phyloP scores from a whole-genome alignment of 2,329 filamentous ascomycete genomes.

The Rachicladosporium sp. region DNA sequence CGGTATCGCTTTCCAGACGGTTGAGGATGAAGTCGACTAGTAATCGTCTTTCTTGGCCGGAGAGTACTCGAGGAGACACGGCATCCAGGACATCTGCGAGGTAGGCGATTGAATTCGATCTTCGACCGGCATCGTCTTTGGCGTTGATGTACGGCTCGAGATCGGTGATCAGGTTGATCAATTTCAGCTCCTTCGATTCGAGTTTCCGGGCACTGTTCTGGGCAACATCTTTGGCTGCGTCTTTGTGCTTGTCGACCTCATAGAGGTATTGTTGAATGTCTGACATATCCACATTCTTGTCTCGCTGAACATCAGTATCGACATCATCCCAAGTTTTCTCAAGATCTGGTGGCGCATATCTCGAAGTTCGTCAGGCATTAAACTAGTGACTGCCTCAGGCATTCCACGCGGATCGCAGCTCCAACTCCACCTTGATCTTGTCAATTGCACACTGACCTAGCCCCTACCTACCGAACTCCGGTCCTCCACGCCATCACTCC shows the following conservation, averaged over 20 bases:
- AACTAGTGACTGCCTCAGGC: not conserved
- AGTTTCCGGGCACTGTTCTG: constrained; percentile 36
- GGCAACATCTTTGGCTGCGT: constrained; percentile 33
- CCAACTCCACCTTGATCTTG: not conserved
- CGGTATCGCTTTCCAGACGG: constrained; percentile 45
- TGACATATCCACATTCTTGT: constrained; percentile 30
- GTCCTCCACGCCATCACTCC: not conserved
- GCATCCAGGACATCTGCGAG: constrained; percentile 39
- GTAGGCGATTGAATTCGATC: constrained; percentile 45
- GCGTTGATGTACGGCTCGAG: constrained; percentile 56
- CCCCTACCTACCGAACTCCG: not conserved
- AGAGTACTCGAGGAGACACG: constrained; percentile 42
- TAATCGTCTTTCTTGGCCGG: constrained; percentile 47
- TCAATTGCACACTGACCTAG: not conserved
- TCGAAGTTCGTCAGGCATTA: not conserved
- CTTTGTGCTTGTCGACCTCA: constrained; percentile 36
- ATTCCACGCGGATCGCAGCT: not conserved
- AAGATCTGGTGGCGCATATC: not conserved
- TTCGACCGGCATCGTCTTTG: constrained; percentile 44
- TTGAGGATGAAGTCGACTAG: constrained; percentile 53
- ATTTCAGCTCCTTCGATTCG: constrained; percentile 45
- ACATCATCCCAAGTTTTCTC: not conserved
- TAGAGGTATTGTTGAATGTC: constrained; percentile 41
- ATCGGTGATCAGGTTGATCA: constrained; percentile 51
- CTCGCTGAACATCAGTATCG: too few relatives aligned